A percentile compares a stretch with the other conserved stretches of the same genome.
Conservation (phyloP, 306 rosid genomes). For the Cucumis cinereus region DNA sequence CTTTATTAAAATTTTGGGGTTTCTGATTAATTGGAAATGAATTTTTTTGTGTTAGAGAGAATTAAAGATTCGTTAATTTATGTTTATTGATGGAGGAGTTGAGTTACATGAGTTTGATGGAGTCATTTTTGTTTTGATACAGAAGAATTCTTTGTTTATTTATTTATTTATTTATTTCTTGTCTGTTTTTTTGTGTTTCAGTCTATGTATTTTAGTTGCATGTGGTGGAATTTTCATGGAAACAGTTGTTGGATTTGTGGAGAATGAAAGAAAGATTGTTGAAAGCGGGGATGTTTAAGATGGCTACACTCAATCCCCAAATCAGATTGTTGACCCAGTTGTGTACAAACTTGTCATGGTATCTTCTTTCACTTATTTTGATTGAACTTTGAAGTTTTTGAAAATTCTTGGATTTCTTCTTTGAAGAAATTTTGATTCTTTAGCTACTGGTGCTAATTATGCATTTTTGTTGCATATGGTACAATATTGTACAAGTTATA, state of each 20-base stretch:
- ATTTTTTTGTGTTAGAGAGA: background rate
- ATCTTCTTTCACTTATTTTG: conserved; percentile 6
- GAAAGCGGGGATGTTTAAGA: conserved; percentile 41
- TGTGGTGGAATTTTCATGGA: conserved; percentile 89
- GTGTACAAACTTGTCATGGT: conserved; percentile 99
- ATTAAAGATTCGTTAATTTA: background rate
- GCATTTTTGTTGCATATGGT: background rate
- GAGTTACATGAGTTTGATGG: background rate
- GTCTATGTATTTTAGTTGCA: conserved; percentile 81
- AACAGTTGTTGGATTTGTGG: conserved; percentile 68
- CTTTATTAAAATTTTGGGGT: background rate
- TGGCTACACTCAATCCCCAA: conserved; percentile 46
- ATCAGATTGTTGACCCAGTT: conserved; percentile 63
- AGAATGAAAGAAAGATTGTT: conserved; percentile 54
- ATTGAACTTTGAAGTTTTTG: background rate
- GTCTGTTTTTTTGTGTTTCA: conserved; percentile 28
- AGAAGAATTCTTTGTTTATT: conserved; percentile 11
- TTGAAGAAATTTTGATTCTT: background rate
- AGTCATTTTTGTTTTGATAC: background rate
- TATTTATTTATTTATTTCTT: conserved; percentile 11
- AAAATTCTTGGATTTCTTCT: background rate
- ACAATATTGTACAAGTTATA: background rate
- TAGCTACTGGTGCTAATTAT: background rate
- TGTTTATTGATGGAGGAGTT: background rate
- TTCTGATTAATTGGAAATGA: background rate